These are phyloP conservation scores for Teratosphaeria nubilosa DNA, from an alignment of 2,329 filamentous ascomycete genomes.

Conservation along the genomic window DNA sequence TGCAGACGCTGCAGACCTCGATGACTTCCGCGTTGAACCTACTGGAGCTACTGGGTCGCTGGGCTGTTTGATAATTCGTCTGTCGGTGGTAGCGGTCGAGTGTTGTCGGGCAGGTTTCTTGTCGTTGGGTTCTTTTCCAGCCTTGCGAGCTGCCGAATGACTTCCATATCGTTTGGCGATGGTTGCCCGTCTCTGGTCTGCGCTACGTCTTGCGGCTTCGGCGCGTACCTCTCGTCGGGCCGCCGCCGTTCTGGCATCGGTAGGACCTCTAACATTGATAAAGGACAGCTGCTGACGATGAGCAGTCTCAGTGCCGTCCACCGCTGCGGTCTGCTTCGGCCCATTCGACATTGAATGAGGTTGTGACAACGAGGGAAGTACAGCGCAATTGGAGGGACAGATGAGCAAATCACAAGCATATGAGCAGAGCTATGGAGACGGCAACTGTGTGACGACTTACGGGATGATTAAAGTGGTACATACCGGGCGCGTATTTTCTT, in stretches of 20 bases:
- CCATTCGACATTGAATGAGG: not conserved
- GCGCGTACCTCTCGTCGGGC: conserved; percentile 1
- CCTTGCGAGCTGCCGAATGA: not conserved
- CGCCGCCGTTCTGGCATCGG: not conserved
- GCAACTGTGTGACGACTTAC: not conserved
- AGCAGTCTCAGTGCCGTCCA: not conserved
- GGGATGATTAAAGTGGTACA: not conserved
- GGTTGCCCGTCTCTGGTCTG: conserved; percentile 3
- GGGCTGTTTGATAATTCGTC: not conserved
- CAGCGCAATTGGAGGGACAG: not conserved
- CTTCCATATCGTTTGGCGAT: conserved; percentile 1
- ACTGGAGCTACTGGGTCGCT: too few relatives aligned
- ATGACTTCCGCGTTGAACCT: not conserved
- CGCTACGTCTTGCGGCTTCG: conserved; percentile 1
- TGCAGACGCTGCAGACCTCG: not conserved
- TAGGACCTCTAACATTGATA: not conserved
- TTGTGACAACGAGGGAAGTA: not conserved
- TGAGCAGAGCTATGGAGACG: not conserved
- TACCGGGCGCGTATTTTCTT: not conserved
- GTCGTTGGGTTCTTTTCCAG: not conserved
- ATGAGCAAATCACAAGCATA: not conserved
- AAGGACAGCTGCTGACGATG: not conserved
- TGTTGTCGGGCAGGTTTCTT: not conserved
- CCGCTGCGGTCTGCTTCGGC: not conserved
- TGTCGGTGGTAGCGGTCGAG: not conserved